Evolutionary conservation across 768 basidiomycete genomes (phyloP), one percentile per base, ranked within the genome.

Genomic region (Suillus decipiens): DNA sequence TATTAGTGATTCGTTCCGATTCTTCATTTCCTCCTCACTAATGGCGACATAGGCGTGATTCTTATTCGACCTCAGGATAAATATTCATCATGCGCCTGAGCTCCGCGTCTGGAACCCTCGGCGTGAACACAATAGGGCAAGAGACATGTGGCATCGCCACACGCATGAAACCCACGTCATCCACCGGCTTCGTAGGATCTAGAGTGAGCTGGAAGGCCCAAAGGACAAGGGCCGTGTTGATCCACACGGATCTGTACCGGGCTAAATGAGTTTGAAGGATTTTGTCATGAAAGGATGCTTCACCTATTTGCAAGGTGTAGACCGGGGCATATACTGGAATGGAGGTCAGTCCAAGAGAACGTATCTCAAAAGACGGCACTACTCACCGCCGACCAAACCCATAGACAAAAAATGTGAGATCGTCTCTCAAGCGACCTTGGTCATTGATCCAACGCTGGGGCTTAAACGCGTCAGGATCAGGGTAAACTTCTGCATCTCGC

Each of bases 171-270:
- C 45, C 45, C 22, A 24, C n/a, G 22, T 47, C 45, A 47, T 91
- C 84, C 61, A 90, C 87, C 0, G 86, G 86, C 3, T 75, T 71
- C 5, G 70, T 66, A 0, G 82, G 79, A 62, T 86, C 82, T 34
- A 80, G 68, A 5, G 72, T 75, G 36, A 90, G 72, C 1, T 72
- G 78, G 76, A 89, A 89, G 0, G 86, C 82, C 86, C 87, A 89
- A 15, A 87, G 78, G 8, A 85, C 69, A 22, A 87, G 75, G 0
- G 86, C 84, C 0, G 86, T 83, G 67, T 86, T 89, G 45, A 89
- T 76, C 70, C 86, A 47, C 45, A 47, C 70, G 1, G 88, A 89
- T 22, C 71, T 54, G 48, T 5, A 11, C 87, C 0, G 89, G n/a
- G 12, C 45, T n/a, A 33, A 12, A 34, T 54, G 33, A 54, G 31